Evolutionary conservation across 2,329 filamentous ascomycete genomes (phyloP).

Genomic region (Lecanosticta acicola): DNA sequence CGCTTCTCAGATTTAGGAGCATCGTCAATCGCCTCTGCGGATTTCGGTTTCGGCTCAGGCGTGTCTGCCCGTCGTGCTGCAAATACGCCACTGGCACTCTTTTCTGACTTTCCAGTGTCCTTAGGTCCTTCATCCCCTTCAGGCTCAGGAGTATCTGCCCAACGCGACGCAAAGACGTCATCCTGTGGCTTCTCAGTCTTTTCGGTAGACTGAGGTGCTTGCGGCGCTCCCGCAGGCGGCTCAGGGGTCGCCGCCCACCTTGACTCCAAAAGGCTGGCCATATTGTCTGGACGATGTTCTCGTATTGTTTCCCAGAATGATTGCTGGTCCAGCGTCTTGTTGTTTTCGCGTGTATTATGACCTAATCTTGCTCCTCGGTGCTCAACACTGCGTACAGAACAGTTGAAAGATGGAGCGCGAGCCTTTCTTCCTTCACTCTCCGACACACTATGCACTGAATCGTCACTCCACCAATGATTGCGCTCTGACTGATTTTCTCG

Average conservation of each 20-base stretch:
- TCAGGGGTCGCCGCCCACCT: constrained; percentile 28
- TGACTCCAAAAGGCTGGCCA: constrained; percentile 31
- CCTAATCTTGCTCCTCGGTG: constrained; percentile 13
- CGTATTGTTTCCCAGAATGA: constrained; percentile 43
- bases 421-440: constrained; percentile 40
- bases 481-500: constrained; percentile 19
- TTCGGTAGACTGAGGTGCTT: background rate
- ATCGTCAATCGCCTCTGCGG: background rate
- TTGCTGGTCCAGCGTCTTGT: constrained; percentile 47
- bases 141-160: constrained; percentile 25
- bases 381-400: constrained; percentile 6
- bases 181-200: constrained; percentile 13
- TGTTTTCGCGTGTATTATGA: constrained; percentile 41
- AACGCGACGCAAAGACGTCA: constrained; percentile 25
- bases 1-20: background rate
- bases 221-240: constrained; percentile 4
- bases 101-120: background rate
- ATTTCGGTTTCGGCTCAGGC: constrained; percentile 10
- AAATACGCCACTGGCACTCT: constrained; percentile 18
- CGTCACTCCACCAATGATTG: constrained; percentile 79
- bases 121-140: constrained; percentile 9
- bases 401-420: constrained; percentile 11
- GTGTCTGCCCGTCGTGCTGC: constrained; percentile 28
- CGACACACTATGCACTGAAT: constrained; percentile 55
- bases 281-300: constrained; percentile 35